Base-by-base conservation (phyloP, 345 rosid genomes). In the Gossypium raimondii region DNA sequence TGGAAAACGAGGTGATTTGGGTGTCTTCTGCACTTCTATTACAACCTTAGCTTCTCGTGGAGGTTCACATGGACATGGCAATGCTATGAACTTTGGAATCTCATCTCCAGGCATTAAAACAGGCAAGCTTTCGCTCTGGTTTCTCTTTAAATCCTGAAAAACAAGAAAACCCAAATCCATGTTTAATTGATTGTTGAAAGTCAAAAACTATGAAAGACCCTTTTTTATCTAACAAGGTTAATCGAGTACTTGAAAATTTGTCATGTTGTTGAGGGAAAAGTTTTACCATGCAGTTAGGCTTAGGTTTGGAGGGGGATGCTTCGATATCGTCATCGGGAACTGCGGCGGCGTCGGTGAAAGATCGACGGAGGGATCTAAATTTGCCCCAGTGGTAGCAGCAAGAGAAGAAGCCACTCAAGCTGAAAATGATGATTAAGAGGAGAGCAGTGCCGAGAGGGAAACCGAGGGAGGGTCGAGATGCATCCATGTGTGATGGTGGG, bases 41-140 rank as follows among this genome's bases (percentile, higher is more conserved):
- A 72, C 81, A 14, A 82, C 73, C 63, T 81, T 83, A 53, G 88
- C 90, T 55, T 82, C 73, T 3, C 84, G 82, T 34, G 80, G 84
- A 9, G 98, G 94, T 87, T 86, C 81, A 75, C 96, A 85, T 0
- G 98, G 97, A 75, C 97, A 89, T 47, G 98, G 98, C 83, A 94
- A 82, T 82, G 98, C 98, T 78, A 94, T 89, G 61, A 94, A 94
- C 76, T 89, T 94, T 0, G 98, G 90, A n/a, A 89, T 81, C 58
- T 77, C 71, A 70, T 94, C 98, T 63, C 98, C 98, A 1, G 98
- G 97, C 98, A 94, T 94, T 74, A 94, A 16, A 0, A 94, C 98
- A 51, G 98, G 89, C 81, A 94, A 78, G 79, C 97, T 94, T 77
- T 81, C 78, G 74, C 76, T 78, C 38, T 77, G 80, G 0, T 74